Evolutionary conservation across 352 stramenopile genomes (phyloP), one percentile per base, ranked within the genome.

Genomic region (Phytophthora podocarpi): DNA sequence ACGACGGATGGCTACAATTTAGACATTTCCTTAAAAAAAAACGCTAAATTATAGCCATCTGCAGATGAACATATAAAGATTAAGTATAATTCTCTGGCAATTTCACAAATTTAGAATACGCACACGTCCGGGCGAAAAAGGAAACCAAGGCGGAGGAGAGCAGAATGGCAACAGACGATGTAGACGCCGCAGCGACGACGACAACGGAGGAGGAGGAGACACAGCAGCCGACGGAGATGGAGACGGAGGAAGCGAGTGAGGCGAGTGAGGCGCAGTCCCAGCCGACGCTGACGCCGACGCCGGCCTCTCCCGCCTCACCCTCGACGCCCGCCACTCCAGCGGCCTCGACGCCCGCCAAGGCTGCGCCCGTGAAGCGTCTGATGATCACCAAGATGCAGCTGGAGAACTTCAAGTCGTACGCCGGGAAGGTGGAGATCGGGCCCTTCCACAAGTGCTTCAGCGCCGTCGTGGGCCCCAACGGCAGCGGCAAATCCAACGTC

Each of bases 351-450:
- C 66, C 70, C 1, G 45, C 50, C 23, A 61, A 65, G 40, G 1
- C 42, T 2, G 21, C 46, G 39, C 74, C 78, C 5, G 59, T 70
- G 28, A 85, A 85, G 61, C 89, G 96, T 2, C 75, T 98, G 7
- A 97, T 99, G 89, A 99, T 99, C 72, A 98, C 90, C 8, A 98
- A 98, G 77, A 98, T 99, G 89, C 90, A 86, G 70, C 72, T 99
- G 41, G 95, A 99, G 74, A 99, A 99, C 72, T 99, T 99, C 79
- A 99, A 99, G 79, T 99, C 93, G 30, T 99, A 99, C 77, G 98
- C 96, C 5, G 97, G 97, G 0, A 78, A 89, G 36, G 89, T 93
- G 21, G 91, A 98, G 64, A 99, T 99, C 64, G 97, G 98, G 0
- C 97, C 97, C 21, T 99, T 99, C 78, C 97, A 99, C 88, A 99